Base-by-base conservation (phyloP, 1,139 yeast genomes). In the Saccharomyces hybrid region DNA sequence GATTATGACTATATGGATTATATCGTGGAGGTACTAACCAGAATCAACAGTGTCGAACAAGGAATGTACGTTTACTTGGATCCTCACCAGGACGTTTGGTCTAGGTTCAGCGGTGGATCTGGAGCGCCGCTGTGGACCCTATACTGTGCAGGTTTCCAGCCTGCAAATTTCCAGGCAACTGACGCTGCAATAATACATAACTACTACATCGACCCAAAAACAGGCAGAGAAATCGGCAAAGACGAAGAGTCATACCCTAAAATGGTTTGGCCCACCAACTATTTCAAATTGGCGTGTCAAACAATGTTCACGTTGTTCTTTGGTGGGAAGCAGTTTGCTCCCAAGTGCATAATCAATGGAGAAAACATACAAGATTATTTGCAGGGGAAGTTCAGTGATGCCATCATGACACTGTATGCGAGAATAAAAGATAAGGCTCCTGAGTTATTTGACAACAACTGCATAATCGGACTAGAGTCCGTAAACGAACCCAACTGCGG, bases 81-180 rank as follows among this genome's bases (percentile, higher is more conserved):
- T 64, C 87, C 95, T 2, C 98, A 91, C 68, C 98, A 91, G 69
- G 98, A 91, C 68, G 95, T 86, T 14, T 91, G 98, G 98, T 86
- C 95, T 5, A 75, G 97, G 52, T 88, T 77, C 66, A 76, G 84
- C 16, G 97, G 98, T n/a, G 98, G 98, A 1, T 84, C 91, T 56
- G 98, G 98, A 19, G 96, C 97, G 4, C 97, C 98, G 0, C 64
- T 88, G 70, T 91, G 98, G 98, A 90, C 97, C 0, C 72, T 89
- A n/a, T 85, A 87, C 64, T 95, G 96, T n/a, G 96, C 95, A 2
- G 97, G 97, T 0, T 73, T 91, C 53, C 82, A 91, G 54, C 97
- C 97, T 0, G 73, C 70, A 26, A 71, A 80, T n/a, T 88, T 91
- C 64, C 70, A 77, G 0, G 74, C 60, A 1, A 86, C 91, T 0